Percentiles rank a stretch among this genome's conserved stretches.
Conservation (phyloP, 2,329 filamentous ascomycete species). For the Hirsutella rhossiliensis region DNA sequence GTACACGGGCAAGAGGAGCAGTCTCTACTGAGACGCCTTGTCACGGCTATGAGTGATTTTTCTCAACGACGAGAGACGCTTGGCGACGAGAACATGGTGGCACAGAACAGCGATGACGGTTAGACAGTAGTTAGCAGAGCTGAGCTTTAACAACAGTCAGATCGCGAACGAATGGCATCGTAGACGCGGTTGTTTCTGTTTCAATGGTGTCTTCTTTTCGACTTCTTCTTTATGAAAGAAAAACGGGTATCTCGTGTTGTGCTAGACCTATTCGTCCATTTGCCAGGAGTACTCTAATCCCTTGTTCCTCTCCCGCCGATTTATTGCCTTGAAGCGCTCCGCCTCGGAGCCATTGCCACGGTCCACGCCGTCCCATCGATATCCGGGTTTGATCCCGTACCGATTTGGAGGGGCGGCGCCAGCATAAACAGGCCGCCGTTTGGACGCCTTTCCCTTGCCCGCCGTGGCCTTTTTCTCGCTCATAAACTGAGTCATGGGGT, state of each 20-base stretch:
- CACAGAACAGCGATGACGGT: too few relatives aligned
- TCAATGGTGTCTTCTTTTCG: neutral
- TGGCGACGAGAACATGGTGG: too few relatives aligned
- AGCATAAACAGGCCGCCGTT: conserved; percentile 55
- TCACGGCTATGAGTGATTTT: too few relatives aligned
- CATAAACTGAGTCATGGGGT: conserved; percentile 79
- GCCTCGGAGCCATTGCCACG: conserved; percentile 86
- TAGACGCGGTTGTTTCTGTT: too few relatives aligned
- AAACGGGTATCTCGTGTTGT: conserved; percentile 6
- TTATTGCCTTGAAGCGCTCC: conserved; percentile 82
- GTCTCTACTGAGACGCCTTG: too few relatives aligned
- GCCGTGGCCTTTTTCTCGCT: conserved; percentile 28
- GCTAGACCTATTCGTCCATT: conserved; percentile 63
- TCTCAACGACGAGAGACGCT: too few relatives aligned
- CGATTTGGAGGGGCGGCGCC: conserved; percentile 80
- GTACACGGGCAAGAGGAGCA: too few relatives aligned
- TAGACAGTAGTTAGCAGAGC: too few relatives aligned
- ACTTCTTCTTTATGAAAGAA: neutral
- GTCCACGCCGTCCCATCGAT: conserved; percentile 96
- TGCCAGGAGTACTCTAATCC: conserved; percentile 88
- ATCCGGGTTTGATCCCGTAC: conserved; percentile 85
- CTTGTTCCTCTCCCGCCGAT: conserved; percentile 62
- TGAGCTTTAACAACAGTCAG: too few relatives aligned
- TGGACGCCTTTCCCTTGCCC: conserved; percentile 19
- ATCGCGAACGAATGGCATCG: too few relatives aligned